Evolutionary conservation across 2,329 filamentous ascomycete genomes (phyloP), one percentile per base, ranked within the genome.

Genomic region (Apiospora aurea): DNA sequence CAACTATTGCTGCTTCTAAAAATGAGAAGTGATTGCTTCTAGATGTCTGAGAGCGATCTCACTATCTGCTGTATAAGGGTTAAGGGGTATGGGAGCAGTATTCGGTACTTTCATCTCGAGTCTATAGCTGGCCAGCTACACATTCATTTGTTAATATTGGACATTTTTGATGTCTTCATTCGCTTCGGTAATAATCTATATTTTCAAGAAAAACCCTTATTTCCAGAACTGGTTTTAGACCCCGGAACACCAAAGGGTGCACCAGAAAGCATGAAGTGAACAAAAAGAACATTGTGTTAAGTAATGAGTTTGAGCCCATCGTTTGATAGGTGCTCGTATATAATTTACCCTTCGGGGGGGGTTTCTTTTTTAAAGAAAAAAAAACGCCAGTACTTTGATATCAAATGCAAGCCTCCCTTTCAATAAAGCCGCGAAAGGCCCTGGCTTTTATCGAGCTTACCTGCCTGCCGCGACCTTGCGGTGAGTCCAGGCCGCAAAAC

Each of bases 401-500:
- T 4, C 7, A 38, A 8, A 64, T 57, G 26, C 57, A 34, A 21
- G 34, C 7, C 34, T 38, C 34, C 7, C 34, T 24, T 41, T 38
- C 57, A 38, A n/a, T 34, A 7, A n/a, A 6, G n/a, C 16, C 29
- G 18, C n/a, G 53, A 61, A n/a, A 38, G 1, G 18, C 6, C 21
- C 16, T 21, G 16, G 53, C 29, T n/a, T n/a, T 6, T 4, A 21
- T 29, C 4, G 3, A 29, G 13, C 11, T 18, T n/a, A 24, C 34
- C 21, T 64, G n/a, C 18, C 18, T 18, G 8, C 5, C 13, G 34
- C 16, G 13, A 64, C 57, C 29, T 47, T 75, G 3, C 53, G 44
- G 24, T 76, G 77, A 34, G 43, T 67, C 77, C 76, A 78, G 4
- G 29, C 72, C 4, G 73, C 70, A 38, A 77, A 77, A 18, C 70